Evolutionary conservation across 495 filamentous ascomycete genomes (phyloP), one percentile per base, ranked within the genome.

Genomic region (Ascobolus immersus): DNA sequence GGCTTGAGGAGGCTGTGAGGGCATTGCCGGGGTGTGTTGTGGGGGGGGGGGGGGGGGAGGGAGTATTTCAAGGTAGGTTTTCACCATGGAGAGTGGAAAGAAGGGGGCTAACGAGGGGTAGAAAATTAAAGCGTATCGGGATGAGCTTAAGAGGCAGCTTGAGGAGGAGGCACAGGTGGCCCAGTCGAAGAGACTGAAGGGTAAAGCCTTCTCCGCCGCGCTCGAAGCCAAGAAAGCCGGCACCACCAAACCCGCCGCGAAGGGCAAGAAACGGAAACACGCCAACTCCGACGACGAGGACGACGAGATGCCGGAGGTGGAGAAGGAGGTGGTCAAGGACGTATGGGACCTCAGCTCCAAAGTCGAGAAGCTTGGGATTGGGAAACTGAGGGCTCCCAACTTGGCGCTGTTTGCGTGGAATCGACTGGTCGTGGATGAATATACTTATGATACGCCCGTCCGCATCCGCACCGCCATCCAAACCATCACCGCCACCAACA

Each of bases 361-460:
- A n/a, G 8, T 20, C 5, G 36, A 36, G n/a, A 36, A 14, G 20
- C 26, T 17, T 11, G 39, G 45, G 25, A 44, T 39, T 37, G 43
- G 40, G 29, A 36, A 41, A 22, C 43, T 50, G 49, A 39, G 33
- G 11, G 27, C 39, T 6, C 49, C 61, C 4, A 43, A 63, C 0
- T 41, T 77, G 14, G 66, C 75, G 32, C 59, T 67, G 41, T 77
- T 74, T 44, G 41, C 51, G 3, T 78, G 64, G 42, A 57, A 61
- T 34, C 60, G 73, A 2, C 32, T 75, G 2, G 58, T 77, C 4
- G 52, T 76, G 4, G 73, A 78, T 39, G 73, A 78, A 40, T 73
- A 62, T 44, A 62, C 65, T 2, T 71, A 72, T 43, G 39, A 55
- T 20, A 51, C 55, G 17, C n/a, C n/a, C n/a, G 49, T 55, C 13